phyloP scores from a whole-genome alignment of 164 flowering plant genomes.

The Vitis amurensis region DNA sequence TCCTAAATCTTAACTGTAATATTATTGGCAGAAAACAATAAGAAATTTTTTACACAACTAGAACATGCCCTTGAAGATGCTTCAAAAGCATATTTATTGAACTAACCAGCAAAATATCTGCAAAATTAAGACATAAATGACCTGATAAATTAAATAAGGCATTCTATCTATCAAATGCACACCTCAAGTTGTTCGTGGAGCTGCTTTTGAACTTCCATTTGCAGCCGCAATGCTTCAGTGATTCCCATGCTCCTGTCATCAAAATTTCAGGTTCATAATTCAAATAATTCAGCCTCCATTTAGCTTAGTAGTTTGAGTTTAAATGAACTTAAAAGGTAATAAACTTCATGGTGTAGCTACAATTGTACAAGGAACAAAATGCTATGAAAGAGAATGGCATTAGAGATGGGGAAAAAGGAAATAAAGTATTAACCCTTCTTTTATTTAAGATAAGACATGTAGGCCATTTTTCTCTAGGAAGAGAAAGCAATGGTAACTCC shows the following conservation, averaged over 20 bases:
- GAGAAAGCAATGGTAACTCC: too few relatives aligned
- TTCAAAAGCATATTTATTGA: too few relatives aligned
- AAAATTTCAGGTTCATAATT: background rate
- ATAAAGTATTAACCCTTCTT: background rate
- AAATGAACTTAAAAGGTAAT: background rate
- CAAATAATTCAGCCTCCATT: background rate
- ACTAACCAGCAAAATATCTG: background rate
- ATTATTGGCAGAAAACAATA: too few relatives aligned
- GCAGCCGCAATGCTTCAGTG: constrained; percentile 55
- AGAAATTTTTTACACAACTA: too few relatives aligned
- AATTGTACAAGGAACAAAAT: background rate
- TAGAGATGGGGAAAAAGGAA: background rate
- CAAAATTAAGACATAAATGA: background rate
- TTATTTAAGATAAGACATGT: too few relatives aligned
- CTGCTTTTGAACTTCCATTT: constrained; percentile 65
- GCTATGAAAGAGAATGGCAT: too few relatives aligned
- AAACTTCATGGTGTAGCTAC: background rate
- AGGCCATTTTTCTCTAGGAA: too few relatives aligned
- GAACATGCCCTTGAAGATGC: too few relatives aligned
- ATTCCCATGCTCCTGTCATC: constrained; percentile 19
- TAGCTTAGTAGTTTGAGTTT: background rate
- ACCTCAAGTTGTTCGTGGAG: constrained; percentile 79
- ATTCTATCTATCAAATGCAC: background rate
- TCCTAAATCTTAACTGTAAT: too few relatives aligned
- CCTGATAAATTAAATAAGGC: too few relatives aligned